phyloP scores from a whole-genome alignment of 768 basidiomycete species.

The Xerocomus potaroensis region DNA sequence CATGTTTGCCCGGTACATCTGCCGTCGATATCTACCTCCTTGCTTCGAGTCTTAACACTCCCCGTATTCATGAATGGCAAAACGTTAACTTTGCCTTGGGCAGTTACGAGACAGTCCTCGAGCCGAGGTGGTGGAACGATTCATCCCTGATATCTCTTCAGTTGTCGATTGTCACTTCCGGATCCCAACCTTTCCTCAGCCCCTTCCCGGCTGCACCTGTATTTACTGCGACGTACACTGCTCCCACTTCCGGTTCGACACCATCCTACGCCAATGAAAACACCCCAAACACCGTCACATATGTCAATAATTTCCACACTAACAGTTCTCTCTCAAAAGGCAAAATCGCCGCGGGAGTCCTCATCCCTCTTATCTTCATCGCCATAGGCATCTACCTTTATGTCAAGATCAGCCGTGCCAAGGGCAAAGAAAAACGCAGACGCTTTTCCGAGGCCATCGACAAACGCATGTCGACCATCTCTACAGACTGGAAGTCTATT shows the following conservation, averaged over 20 bases:
- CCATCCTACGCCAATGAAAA: slow-evolving; percentile 41
- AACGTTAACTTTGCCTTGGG: slow-evolving; percentile 47
- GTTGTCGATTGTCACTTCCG: slow-evolving; percentile 51
- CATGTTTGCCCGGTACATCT: slow-evolving; percentile 44
- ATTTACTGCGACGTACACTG: slow-evolving; percentile 58
- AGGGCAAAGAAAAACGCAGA: slow-evolving; percentile 47
- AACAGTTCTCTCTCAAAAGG: slow-evolving; percentile 42
- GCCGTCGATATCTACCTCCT: slow-evolving; percentile 68
- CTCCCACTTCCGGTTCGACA: slow-evolving; percentile 36
- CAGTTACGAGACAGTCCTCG: slow-evolving; percentile 44
- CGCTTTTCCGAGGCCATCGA: slow-evolving; percentile 66
- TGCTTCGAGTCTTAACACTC: slow-evolving; percentile 39
- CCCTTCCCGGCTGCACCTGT: slow-evolving; percentile 63
- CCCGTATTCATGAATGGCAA: slow-evolving; percentile 56
- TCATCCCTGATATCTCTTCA: slow-evolving; percentile 49
- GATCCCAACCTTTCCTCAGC: slow-evolving; percentile 47
- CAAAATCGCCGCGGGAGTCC: slow-evolving; percentile 58
- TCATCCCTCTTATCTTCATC: slow-evolving; percentile 62
- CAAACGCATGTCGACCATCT: slow-evolving; percentile 81
- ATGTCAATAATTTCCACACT: slow-evolving; percentile 36
- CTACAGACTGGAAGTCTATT: slow-evolving; percentile 72
- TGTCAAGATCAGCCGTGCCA: slow-evolving; percentile 50
- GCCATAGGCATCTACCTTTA: slow-evolving; percentile 41
- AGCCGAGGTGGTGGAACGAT: slow-evolving; percentile 71
- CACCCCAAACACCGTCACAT: slow-evolving; percentile 33